These are phyloP conservation scores for Cladophialophora exuberans DNA, from an alignment of 2,329 filamentous ascomycete species.

Conservation along the genomic window DNA sequence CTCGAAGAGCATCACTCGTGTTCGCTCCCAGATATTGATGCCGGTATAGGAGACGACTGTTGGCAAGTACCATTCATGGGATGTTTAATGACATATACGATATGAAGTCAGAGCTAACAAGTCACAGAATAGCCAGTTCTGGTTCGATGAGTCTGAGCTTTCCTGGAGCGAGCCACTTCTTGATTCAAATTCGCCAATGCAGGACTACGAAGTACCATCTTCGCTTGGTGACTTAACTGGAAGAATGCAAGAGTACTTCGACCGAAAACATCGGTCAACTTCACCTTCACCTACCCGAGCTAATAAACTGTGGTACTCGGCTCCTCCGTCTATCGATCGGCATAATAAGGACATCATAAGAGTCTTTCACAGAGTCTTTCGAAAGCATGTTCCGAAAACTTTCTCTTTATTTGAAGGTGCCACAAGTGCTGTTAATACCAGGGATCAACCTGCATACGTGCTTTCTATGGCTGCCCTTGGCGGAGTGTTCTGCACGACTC, in stretches of 20 bases:
- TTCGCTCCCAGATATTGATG: too few species aligned
- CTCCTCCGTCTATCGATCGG: conserved; percentile 11
- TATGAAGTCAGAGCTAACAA: neutral
- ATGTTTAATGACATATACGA: neutral
- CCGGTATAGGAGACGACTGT: too few species aligned
- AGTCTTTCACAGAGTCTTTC: conserved; percentile 9
- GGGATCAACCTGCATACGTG: neutral
- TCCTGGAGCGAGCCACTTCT: conserved; percentile 8
- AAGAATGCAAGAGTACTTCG: conserved; percentile 22
- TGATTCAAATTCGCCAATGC: conserved; percentile 14
- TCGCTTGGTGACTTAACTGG: conserved; percentile 11
- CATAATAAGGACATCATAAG: conserved; percentile 14
- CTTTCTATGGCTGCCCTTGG: conserved; percentile 19
- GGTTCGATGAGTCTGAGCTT: conserved; percentile 18
- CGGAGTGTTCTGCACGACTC: conserved; percentile 14
- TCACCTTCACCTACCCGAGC: conserved; percentile 14
- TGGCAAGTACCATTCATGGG: conserved; percentile 18
- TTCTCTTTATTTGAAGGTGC: conserved; percentile 9
- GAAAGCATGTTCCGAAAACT: conserved; percentile 7
- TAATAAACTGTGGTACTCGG: conserved; percentile 14
- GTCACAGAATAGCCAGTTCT: conserved; percentile 19
- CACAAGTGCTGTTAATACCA: neutral
- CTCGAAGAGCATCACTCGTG: too few species aligned
- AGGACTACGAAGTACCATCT: conserved; percentile 13
- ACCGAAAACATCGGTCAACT: conserved; percentile 16